These are phyloP conservation scores for Lichina pygmaea DNA, from an alignment of 495 filamentous ascomycete species.

Conservation along the genomic window DNA sequence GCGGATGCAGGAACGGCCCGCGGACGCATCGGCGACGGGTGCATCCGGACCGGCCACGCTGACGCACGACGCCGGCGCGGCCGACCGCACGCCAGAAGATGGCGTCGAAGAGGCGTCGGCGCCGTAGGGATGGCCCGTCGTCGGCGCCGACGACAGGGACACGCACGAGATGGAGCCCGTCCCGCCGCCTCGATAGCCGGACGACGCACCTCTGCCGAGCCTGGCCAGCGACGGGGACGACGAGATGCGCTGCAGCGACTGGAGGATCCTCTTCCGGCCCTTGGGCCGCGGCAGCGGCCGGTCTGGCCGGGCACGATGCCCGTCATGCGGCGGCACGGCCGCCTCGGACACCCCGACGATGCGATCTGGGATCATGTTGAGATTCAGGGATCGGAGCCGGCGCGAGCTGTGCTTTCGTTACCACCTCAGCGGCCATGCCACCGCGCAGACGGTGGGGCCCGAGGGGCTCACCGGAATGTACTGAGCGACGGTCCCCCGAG, in stretches of 20 bases:
- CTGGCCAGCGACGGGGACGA: conserved; percentile 55
- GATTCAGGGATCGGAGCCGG: neutral
- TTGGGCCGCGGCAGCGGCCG: conserved; percentile 25
- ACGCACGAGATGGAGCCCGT: conserved; percentile 69
- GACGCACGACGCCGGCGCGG: conserved; percentile 20
- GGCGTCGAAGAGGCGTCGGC: conserved; percentile 29
- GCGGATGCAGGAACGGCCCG: neutral
- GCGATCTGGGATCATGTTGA: neutral
- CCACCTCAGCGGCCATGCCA: too few relatives aligned
- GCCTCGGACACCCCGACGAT: neutral
- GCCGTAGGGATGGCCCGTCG: conserved; percentile 18
- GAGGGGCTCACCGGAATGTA: too few relatives aligned
- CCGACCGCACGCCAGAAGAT: conserved; percentile 29
- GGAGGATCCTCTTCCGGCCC: conserved; percentile 46
- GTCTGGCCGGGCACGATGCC: neutral
- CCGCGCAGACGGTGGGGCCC: too few relatives aligned
- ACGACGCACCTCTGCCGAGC: conserved; percentile 27
- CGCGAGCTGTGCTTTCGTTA: neutral
- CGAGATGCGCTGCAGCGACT: conserved; percentile 64
- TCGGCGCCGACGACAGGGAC: conserved; percentile 35
- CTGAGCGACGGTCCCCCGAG: too few relatives aligned
- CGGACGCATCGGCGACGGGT: neutral
- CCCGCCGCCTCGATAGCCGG: conserved; percentile 31
- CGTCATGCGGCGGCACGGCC: neutral
- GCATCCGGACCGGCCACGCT: conserved; percentile 4